Base-by-base conservation (phyloP, 2,329 filamentous ascomycete genomes). In the Metarhizium brunneum region DNA sequence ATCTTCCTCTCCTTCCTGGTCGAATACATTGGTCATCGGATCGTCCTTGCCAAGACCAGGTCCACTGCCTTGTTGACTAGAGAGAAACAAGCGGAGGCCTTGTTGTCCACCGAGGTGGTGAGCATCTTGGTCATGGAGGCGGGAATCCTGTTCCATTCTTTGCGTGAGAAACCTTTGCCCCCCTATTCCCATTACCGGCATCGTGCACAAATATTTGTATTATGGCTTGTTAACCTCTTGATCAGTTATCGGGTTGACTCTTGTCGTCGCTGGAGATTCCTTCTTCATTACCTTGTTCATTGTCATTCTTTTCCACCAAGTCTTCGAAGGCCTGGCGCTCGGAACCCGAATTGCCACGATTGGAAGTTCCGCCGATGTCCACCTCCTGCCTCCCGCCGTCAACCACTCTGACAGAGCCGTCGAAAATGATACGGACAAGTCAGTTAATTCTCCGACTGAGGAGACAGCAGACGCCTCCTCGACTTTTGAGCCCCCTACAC, bases 291-390 rank as follows among this genome's bases (percentile, higher is more conserved):
- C 78, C 2, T 73, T 84, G n/a, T 81, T 82, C 57, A 67, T 81
- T 47, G 87, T 90, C 54, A 88, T 91, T 56, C 71, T 90, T 56
- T 90, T 90, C 72, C 87, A 90, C 65, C 87, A 90, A 64, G 83
- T 88, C 73, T 89, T 92, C 62, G 87, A 90, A 65, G 87, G 88
- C 4, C 76, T 91, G 49, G 87, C 87, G 0, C 81, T 91, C 0
- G 87, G 87, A 18, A 82, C 83, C 8, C 81, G 85, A 14, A 90
- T 90, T 59, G 84, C 86, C 8, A 76, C 78, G 0, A 74, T 89
- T 1, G 77, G 74, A 30, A 68, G 66, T 4, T 47, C 47, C 11
- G 50, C 57, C 29, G 58, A 62, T 18, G 40, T 52, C 20, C 55
- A 63, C 16, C 40, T 62, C 58, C 49, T 52, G 59, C 65, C 54